Percentiles rank a stretch among this genome's conserved stretches.
phyloP scores from a whole-genome alignment of 192 early-diverging fungal species.

The Umbelopsis sp. region DNA sequence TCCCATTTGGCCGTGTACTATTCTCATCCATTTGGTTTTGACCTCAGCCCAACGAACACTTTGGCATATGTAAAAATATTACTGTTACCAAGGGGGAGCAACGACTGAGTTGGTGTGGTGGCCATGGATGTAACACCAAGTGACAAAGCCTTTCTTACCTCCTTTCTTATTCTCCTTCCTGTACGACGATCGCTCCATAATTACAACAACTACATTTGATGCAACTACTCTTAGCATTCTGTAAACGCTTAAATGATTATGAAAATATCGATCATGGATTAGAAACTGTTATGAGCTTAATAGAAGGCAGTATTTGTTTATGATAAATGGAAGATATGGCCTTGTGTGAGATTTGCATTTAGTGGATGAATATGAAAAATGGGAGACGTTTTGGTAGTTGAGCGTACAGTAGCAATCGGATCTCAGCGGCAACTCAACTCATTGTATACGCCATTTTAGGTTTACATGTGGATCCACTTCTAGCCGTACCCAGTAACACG shows the following conservation, averaged over 20 bases:
- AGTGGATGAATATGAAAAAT: neutral
- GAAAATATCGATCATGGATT: too few relatives aligned
- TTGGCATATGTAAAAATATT: neutral
- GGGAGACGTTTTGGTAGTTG: neutral
- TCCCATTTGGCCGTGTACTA: neutral
- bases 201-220: neutral
- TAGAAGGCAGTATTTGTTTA: neutral
- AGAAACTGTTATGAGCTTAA: neutral
- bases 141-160: constrained; percentile 5
- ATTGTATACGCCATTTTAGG: neutral
- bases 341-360: neutral
- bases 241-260: too few relatives aligned
- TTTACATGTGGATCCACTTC: neutral
- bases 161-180: constrained; percentile 3
- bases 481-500: neutral
- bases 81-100: neutral
- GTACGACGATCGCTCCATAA: constrained; percentile 3
- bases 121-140: constrained; percentile 1
- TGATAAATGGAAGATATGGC: neutral
- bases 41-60: neutral
- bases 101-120: neutral
- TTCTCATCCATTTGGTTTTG: neutral
- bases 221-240: neutral
- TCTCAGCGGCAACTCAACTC: constrained; percentile 6
- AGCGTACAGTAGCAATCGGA: neutral